Base-by-base conservation (phyloP, 495 filamentous ascomycete genomes). In the Lophiotrema nucula region DNA sequence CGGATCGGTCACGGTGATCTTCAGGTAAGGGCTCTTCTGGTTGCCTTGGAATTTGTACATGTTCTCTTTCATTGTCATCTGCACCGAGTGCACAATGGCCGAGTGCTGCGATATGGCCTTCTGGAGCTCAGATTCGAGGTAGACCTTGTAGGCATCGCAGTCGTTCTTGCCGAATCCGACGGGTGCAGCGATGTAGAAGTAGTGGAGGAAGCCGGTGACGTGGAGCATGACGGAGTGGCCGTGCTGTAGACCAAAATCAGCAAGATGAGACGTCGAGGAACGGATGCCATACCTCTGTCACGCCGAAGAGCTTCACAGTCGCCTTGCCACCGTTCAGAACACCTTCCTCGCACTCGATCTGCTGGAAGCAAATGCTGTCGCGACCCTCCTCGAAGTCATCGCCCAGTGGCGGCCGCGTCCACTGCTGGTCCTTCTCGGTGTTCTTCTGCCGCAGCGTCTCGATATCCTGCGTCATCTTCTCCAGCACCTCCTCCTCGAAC, bases 211-310 rank as follows among this genome's bases (percentile, higher is more conserved):
- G 68, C 89, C 89, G 4, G 88, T 96, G 53, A 99, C 90, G 71
- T 99, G 92, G 16, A 99, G 79, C 56, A 97, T 78, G 8, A 96
- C 92, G 1, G 93, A 97, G 73, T 99, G 89, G 58, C 93, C 93
- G 39, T 79, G 73, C 77, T 89, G 37, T 5, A 31, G 1, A 0
- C 16, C 24, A 10, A 25, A 6, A 13, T 54, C 37, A 35, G 49
- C 21, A 61, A 13, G 3, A 25, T 47, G 26, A 8, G n/a, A n/a
- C 8, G n/a, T 35, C 25, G 19, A 52, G 12, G 33, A 28, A 22
- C 13, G 37, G 24, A 16, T 5, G 48, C 53, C 67, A 46, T 75
- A 87, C 87, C 79, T 93, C 89, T n/a, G 92, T 97, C n/a, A 97
- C 90, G 64, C 93, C 93, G 71, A 97, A 99, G 13, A 99, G 80